These are phyloP conservation scores for Macrolepiota albuminosa DNA, from an alignment of 768 basidiomycete genomes.

Conservation along the genomic window DNA sequence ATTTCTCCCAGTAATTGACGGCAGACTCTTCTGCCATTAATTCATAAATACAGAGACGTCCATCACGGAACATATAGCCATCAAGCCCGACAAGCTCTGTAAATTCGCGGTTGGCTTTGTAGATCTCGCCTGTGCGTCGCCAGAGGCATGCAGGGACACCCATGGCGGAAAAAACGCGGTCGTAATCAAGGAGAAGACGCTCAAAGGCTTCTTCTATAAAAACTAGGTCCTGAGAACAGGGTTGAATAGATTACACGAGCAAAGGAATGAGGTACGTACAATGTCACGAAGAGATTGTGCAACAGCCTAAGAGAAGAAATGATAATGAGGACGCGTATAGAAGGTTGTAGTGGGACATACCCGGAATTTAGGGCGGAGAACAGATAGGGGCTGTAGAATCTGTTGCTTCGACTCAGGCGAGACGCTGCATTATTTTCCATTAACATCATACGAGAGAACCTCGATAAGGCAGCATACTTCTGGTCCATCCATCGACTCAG, in stretches of 20 bases:
- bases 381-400: slow-evolving; percentile 84
- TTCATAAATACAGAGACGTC: slow-evolving; percentile 93
- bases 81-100: slow-evolving; percentile 86
- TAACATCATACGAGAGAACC: neutral
- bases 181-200: slow-evolving; percentile 90
- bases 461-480: slow-evolving; percentile 47
- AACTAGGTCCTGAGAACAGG: slow-evolving; percentile 66
- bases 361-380: slow-evolving; percentile 81
- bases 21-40: slow-evolving; percentile 97
- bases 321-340: neutral
- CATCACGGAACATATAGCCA: slow-evolving; percentile 87
- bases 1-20: slow-evolving; percentile 99
- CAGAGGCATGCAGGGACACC: slow-evolving; percentile 96
- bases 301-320: slow-evolving; percentile 45
- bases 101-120: slow-evolving; percentile 97
- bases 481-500: slow-evolving; percentile 93
- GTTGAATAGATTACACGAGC: neutral
- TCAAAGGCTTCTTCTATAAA: slow-evolving; percentile 99
- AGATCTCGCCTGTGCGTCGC: slow-evolving; percentile 96
- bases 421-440: slow-evolving; percentile 43
- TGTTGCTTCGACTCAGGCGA: slow-evolving; percentile 89
- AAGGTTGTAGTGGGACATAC: slow-evolving; percentile 33
- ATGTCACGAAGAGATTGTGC: slow-evolving; percentile 84
- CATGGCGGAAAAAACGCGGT: slow-evolving; percentile 92
- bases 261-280: slow-evolving; percentile 31